Evolutionary conservation across 2,329 filamentous ascomycete species (phyloP), one percentile per base, ranked within the genome.

Genomic region (Botrytis tulipae): DNA sequence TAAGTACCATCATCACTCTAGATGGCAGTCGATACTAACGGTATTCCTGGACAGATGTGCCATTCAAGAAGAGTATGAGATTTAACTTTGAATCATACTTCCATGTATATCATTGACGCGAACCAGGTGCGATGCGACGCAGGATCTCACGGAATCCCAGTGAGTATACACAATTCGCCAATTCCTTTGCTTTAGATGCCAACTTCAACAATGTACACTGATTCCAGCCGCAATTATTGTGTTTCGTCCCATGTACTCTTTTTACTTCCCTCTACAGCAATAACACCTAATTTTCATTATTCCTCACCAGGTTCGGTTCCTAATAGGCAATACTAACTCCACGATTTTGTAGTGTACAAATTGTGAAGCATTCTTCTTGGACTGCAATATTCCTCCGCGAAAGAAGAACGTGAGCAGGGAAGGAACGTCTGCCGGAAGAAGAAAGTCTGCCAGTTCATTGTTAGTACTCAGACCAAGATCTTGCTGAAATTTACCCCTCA

Each of bases 361-460:
- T 83, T 99, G 96, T 82, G 95, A 97, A 77, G 96, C 96, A 79
- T 99, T 99, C 84, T 93, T 93, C 78, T 98, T 99, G 82, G 96
- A 98, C 86, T 99, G 96, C 85, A 94, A 93, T 82, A 98, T 99
- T 80, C 96, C 96, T 40, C 91, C 92, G 2, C 95, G 95, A 1
- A 98, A 98, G 85, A 88, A 95, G 79, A 98, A 99, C 86, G 98
- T 98, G 87, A 90, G 90, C 1, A 77, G 83, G 69, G 82, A 73
- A 54, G 80, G 79, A 65, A 80, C 81, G 46, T 90, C 87, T 78
- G 92, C 93, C 78, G 92, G 94, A 77, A 94, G 91, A 92, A 93
- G 85, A 74, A 84, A 32, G 40, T 59, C 54, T 29, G 35, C 44
- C 29, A 29, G 22, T 44, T 48, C 44, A 10, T 73, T 78, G 69